Percentiles rank a stretch among this genome's conserved stretches.
Evolutionary conservation across 2,329 filamentous ascomycete genomes (phyloP).

Genomic region (Sphaerostilbella broomeana): DNA sequence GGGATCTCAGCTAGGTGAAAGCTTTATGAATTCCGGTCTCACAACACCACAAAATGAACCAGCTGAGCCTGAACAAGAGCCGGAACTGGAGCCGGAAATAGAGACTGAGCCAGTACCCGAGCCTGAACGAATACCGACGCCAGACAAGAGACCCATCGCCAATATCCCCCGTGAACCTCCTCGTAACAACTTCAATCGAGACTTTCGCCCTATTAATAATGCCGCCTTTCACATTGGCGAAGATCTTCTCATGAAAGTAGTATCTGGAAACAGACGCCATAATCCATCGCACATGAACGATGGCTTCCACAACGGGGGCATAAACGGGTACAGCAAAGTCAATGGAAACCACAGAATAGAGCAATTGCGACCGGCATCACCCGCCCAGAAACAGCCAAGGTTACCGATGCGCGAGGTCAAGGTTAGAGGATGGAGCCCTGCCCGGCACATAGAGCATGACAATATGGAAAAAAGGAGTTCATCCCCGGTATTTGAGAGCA

Average conservation of each 20-base stretch:
- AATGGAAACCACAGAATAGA: slow-evolving; percentile 15
- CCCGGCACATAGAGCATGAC: slow-evolving; percentile 3
- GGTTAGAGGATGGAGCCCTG: slow-evolving; percentile 18
- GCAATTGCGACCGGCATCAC: slow-evolving; percentile 19
- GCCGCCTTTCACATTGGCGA: slow-evolving; percentile 30
- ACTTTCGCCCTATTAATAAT: slow-evolving; percentile 11
- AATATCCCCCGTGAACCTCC: slow-evolving; percentile 1
- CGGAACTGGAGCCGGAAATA: no score
- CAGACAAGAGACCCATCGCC: neutral
- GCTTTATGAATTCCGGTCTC: slow-evolving; percentile 33
- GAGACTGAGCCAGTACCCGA: slow-evolving; percentile 11
- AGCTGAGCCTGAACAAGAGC: slow-evolving; percentile 14
- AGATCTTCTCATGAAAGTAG: slow-evolving; percentile 32
- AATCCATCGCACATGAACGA: slow-evolving; percentile 26
- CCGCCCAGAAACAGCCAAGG: slow-evolving; percentile 24
- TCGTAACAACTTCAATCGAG: slow-evolving; percentile 8
- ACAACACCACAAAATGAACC: slow-evolving; percentile 31
- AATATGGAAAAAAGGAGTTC: slow-evolving; percentile 14
- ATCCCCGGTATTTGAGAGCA: slow-evolving; percentile 21
- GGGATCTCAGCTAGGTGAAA: slow-evolving; percentile 33
- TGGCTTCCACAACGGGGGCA: slow-evolving; percentile 25
- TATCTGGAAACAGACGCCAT: slow-evolving; percentile 20
- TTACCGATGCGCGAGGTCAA: slow-evolving; percentile 35
- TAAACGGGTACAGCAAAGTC: slow-evolving; percentile 16
- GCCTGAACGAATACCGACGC: slow-evolving; percentile 4